Base-by-base conservation (phyloP, 164 flowering plant genomes). In the Pachysandra terminalis region DNA sequence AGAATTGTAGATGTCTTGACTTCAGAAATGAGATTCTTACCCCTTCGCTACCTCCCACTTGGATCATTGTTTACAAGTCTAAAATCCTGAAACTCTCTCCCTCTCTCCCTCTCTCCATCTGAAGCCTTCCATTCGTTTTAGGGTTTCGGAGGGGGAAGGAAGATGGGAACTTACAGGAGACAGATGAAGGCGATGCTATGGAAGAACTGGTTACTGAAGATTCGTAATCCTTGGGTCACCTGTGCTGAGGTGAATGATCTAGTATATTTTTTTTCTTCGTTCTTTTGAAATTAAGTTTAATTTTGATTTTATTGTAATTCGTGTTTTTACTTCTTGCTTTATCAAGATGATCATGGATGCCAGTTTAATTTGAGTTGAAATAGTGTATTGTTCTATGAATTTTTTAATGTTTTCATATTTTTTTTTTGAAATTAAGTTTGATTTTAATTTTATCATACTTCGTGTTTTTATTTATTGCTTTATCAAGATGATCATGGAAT, bases 191-290 rank as follows among this genome's bases (percentile, higher is more conserved):
- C 88, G 48, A 95, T 95, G 94, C 94, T 95, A 49, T 83, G 97
- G 64, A 95, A 95, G 87, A 95, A 90, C 69, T 91, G 96, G 93
- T 94, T 95, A 28, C 89, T 95, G 68, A 95, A 95, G 70, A 81
- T 84, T 71, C 96, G 98, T 21, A 92, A 95, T 64, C 98, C 98
- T 71, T 90, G 74, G 41, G 69, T 78, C 40, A 91, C 98, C 62
- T 35, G 61, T 17, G 87, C 90, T 1, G 97, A 92, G 91, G 97
- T 90, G 9, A 66, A 67, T 60, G 4, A 25, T 54, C 35, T 8
- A 19, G 13, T 48, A n/a, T 24, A 16, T 3, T 1, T 15, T 53
- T 7, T 10, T n/a, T n/a, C n/a, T n/a, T n/a, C n/a, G n/a, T n/a
- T n/a, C n/a, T n/a, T n/a, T n/a, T n/a, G n/a, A n/a, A n/a, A n/a